Evolutionary conservation across 345 rosid genomes (phyloP).

Genomic region (Hevea brasiliensis): DNA sequence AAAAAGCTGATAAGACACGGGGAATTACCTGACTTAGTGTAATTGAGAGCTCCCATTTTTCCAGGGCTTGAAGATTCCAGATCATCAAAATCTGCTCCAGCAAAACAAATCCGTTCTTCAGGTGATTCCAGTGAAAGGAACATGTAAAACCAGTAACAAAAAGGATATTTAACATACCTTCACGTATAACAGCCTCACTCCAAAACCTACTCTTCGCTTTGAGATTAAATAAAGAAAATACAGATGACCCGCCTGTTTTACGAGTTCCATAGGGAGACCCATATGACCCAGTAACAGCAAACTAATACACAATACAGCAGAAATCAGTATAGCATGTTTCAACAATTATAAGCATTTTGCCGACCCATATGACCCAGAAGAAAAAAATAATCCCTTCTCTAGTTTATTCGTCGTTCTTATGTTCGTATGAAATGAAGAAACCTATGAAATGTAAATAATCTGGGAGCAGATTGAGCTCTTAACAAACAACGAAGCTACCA

Average conservation of each 20-base stretch:
- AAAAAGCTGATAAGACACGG: background rate
- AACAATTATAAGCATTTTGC: background rate
- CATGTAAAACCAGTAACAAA: background rate
- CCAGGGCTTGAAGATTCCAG: conserved; percentile 56
- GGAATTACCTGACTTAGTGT: conserved; percentile 74
- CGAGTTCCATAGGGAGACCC: conserved; percentile 2
- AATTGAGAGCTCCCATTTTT: conserved; percentile 58
- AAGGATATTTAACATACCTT: conserved; percentile 34
- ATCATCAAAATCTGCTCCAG: conserved; percentile 51
- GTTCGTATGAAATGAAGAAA: background rate
- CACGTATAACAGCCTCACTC: conserved; percentile 83
- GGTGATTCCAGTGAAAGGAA: background rate
- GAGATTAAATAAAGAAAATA: conserved; percentile 89
- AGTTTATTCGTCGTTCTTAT: background rate
- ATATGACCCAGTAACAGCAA: conserved; percentile 7
- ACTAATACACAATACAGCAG: background rate
- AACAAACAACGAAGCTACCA: background rate
- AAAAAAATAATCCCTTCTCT: background rate
- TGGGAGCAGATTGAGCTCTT: background rate
- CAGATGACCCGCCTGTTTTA: conserved; percentile 38
- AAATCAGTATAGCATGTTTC: background rate
- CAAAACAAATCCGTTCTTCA: background rate
- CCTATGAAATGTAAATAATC: background rate
- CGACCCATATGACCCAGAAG: background rate
- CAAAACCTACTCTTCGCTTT: conserved; percentile 83